These are phyloP conservation scores for Aspergillus oerlinghausenensis DNA, from an alignment of 2,329 filamentous ascomycete species.

Conservation along the genomic window DNA sequence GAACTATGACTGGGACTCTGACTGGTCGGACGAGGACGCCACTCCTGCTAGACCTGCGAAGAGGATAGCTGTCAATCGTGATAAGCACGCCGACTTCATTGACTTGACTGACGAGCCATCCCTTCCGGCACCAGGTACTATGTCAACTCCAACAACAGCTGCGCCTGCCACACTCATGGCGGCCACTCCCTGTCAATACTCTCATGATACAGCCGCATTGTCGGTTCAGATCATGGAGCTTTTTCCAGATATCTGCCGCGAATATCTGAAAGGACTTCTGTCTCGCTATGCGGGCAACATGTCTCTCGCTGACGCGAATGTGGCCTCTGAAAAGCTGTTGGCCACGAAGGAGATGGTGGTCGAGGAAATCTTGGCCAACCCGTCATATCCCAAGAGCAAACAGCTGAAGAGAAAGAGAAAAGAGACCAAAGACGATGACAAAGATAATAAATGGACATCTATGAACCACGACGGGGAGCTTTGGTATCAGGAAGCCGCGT, in stretches of 20 bases:
- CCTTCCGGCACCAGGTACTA: neutral
- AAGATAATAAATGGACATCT: slow-evolving; percentile 23
- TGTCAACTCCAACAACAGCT: neutral
- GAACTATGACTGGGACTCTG: neutral
- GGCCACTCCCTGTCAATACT: neutral
- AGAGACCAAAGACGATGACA: slow-evolving; percentile 18
- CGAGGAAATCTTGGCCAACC: slow-evolving; percentile 37
- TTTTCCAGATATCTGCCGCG: slow-evolving; percentile 46
- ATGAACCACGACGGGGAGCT: slow-evolving; percentile 22
- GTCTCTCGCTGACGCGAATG: neutral
- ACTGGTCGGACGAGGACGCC: neutral
- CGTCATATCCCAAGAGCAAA: slow-evolving; percentile 42
- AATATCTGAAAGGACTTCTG: slow-evolving; percentile 39
- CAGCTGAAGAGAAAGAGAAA: slow-evolving; percentile 35
- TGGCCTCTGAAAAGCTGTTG: neutral
- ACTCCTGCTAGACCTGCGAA: neutral
- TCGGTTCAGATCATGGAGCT: slow-evolving; percentile 32
- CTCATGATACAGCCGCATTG: neutral
- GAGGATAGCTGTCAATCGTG: neutral
- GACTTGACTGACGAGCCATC: neutral
- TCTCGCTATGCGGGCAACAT: slow-evolving; percentile 11
- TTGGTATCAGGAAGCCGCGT: slow-evolving; percentile 19
- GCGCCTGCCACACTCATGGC: neutral
- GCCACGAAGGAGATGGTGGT: slow-evolving; percentile 32
- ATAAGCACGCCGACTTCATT: neutral